Conservation (phyloP, 441 rosid genomes). For the Syzygium malaccense region DNA sequence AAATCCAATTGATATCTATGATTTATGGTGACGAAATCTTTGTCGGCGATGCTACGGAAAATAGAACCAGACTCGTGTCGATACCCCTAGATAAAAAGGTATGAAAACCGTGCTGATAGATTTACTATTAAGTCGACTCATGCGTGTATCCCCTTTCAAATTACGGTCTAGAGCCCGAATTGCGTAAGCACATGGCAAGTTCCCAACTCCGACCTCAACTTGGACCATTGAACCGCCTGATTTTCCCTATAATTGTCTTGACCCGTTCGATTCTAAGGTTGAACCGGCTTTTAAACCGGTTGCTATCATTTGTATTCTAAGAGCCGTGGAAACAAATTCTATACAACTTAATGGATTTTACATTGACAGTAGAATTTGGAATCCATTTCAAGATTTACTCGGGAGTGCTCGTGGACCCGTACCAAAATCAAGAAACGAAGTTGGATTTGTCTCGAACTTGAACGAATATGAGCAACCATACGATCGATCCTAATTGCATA, state of each 20-base stretch:
- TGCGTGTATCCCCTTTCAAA: background rate
- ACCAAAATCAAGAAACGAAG: background rate
- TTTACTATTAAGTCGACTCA: background rate
- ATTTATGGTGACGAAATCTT: background rate
- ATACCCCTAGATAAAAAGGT: background rate
- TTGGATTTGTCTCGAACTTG: background rate
- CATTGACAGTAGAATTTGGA: background rate
- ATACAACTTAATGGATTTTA: background rate
- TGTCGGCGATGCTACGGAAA: background rate
- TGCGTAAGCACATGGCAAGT: background rate
- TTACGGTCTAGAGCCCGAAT: background rate
- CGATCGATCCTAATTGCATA: background rate
- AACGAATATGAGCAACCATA: background rate
- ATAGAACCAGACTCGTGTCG: rapidly evolving
- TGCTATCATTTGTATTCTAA: background rate
- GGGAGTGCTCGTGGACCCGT: background rate
- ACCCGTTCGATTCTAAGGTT: background rate
- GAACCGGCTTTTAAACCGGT: background rate
- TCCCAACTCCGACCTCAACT: background rate
- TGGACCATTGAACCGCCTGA: rapidly evolving
- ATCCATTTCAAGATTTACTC: background rate
- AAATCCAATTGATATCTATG: background rate
- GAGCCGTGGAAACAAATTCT: rapidly evolving
- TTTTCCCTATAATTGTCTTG: background rate
- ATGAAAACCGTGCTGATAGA: rapidly evolving